A percentile compares a stretch with the other conserved stretches of the same genome.
These are phyloP conservation scores for Rhizodiscina lignyota DNA, from an alignment of 495 filamentous ascomycete species.

Conservation along the genomic window DNA sequence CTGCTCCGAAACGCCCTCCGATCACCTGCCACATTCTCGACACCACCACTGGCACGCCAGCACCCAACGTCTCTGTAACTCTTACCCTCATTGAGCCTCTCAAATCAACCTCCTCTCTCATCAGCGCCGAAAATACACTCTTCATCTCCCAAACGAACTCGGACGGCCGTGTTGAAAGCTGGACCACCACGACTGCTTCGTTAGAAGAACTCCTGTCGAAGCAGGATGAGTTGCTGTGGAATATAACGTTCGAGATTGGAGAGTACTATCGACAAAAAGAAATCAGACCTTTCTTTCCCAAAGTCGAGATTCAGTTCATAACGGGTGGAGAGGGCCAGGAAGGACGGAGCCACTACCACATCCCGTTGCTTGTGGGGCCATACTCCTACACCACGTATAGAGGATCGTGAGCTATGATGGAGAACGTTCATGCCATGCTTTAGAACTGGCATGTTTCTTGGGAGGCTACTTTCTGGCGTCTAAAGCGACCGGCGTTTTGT, in stretches of 20 bases:
- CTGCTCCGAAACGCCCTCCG: constrained; percentile 34
- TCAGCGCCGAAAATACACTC: constrained; percentile 10
- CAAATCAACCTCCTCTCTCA: constrained; percentile 16
- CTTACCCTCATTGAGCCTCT: constrained; percentile 39
- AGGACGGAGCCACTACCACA: constrained; percentile 96
- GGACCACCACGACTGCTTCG: constrained; percentile 39
- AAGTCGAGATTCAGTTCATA: constrained; percentile 75
- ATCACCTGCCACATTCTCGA: constrained; percentile 68
- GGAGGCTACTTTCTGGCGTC: no score
- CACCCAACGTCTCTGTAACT: constrained; percentile 36
- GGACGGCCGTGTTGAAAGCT: constrained; percentile 72
- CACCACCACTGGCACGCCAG: constrained; percentile 48
- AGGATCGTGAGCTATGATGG: constrained; percentile 27
- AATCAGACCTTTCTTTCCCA: constrained; percentile 69
- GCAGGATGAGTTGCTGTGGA: constrained; percentile 44
- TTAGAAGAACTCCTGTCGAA: constrained; percentile 19
- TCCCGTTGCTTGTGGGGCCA: constrained; percentile 75
- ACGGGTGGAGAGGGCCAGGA: constrained; percentile 21
- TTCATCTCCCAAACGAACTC: constrained; percentile 59
- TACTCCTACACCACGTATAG: constrained; percentile 91
- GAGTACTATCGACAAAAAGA: constrained; percentile 52
- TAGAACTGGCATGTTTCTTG: no score
- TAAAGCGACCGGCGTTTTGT: no score
- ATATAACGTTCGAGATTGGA: constrained; percentile 60
- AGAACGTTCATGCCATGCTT: no score